A percentile compares a stretch with the other conserved stretches of the same genome.
Conservation (phyloP, 1,284 basidiomycete genomes). For the Peniophora sp. region DNA sequence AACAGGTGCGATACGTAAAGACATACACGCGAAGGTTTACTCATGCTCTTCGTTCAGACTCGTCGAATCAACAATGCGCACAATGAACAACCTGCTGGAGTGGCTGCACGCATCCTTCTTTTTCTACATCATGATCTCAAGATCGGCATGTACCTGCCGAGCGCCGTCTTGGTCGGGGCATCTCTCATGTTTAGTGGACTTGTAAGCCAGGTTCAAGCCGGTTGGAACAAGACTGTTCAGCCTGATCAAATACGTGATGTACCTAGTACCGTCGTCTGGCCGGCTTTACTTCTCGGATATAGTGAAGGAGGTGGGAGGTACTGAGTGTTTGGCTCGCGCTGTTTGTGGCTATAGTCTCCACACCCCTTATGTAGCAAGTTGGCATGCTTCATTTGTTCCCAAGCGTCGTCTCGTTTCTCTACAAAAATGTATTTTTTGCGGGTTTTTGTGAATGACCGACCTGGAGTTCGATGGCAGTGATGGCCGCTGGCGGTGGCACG, state of each 20-base stretch:
- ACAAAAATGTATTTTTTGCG: too few relatives aligned
- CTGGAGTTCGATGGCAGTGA: too few relatives aligned
- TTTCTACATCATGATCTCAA: constrained; percentile 86
- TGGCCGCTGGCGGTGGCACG: too few relatives aligned
- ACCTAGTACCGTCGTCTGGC: constrained; percentile 42
- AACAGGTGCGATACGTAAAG: constrained; percentile 49
- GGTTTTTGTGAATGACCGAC: too few relatives aligned
- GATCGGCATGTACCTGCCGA: constrained; percentile 85
- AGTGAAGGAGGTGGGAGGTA: constrained; percentile 52
- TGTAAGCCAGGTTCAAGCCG: constrained; percentile 58
- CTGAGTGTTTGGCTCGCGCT: constrained; percentile 71
- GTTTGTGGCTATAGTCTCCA: constrained; percentile 64
- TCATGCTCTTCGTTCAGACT: constrained; percentile 34
- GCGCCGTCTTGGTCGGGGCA: constrained; percentile 73
- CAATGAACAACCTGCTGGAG: constrained; percentile 88
- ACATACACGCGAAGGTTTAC: not conserved
- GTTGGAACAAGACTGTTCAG: constrained; percentile 34
- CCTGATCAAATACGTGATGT: constrained; percentile 32
- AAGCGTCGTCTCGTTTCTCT: too few relatives aligned
- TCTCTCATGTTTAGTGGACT: constrained; percentile 80
- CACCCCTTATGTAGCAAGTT: constrained; percentile 62
- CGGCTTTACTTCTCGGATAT: constrained; percentile 47
- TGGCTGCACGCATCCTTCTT: constrained; percentile 93
- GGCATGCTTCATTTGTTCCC: constrained; percentile 45
- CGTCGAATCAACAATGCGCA: constrained; percentile 80